Percentiles rank a stretch among this genome's conserved stretches.
Conservation (phyloP, 208 protist genomes). For the Crithidia acanthocephali region DNA sequence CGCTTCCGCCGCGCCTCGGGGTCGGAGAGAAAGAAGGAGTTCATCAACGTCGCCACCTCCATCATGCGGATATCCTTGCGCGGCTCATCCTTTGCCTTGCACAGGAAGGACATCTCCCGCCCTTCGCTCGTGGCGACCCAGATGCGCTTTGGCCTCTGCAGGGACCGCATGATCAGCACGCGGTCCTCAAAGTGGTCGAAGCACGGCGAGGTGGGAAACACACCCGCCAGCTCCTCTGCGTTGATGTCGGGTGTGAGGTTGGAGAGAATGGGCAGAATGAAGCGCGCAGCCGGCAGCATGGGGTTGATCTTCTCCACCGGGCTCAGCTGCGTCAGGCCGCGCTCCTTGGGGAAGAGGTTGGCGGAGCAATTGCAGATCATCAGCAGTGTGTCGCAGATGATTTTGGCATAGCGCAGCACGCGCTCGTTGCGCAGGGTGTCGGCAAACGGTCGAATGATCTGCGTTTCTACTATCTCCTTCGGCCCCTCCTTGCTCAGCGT, state of each 20-base stretch:
- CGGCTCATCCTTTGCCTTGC: slow-evolving; percentile 94
- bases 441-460: slow-evolving; percentile 60
- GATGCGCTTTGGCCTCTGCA: slow-evolving; percentile 95
- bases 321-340: slow-evolving; percentile 52
- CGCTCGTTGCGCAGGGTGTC: slow-evolving; percentile 32
- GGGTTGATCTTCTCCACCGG: slow-evolving; percentile 65
- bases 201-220: slow-evolving; percentile 64
- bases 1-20: slow-evolving; percentile 77
- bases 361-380: slow-evolving; percentile 74
- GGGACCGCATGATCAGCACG: slow-evolving; percentile 86
- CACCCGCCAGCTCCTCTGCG: slow-evolving; percentile 17
- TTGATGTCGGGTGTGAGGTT: slow-evolving; percentile 77
- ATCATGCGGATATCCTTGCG: slow-evolving; percentile 97
- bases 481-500: slow-evolving; percentile 63
- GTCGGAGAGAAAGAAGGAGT: slow-evolving; percentile 90
- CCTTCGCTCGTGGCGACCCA: slow-evolving; percentile 80
- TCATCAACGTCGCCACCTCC: slow-evolving; percentile 95
- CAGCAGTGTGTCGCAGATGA: slow-evolving; percentile 76
- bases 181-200: slow-evolving; percentile 78
- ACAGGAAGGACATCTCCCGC: slow-evolving; percentile 82
- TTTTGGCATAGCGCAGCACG: slow-evolving; percentile 52
- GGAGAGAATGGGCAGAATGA: slow-evolving; percentile 75
- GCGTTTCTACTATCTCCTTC: slow-evolving; percentile 41
- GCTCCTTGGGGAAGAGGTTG: slow-evolving; percentile 36
- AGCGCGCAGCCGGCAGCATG: slow-evolving; percentile 43